Percentiles rank a stretch among this genome's conserved stretches.
Evolutionary conservation across 495 filamentous ascomycete genomes (phyloP).

Genomic region (Talaromyces stipitatus): DNA sequence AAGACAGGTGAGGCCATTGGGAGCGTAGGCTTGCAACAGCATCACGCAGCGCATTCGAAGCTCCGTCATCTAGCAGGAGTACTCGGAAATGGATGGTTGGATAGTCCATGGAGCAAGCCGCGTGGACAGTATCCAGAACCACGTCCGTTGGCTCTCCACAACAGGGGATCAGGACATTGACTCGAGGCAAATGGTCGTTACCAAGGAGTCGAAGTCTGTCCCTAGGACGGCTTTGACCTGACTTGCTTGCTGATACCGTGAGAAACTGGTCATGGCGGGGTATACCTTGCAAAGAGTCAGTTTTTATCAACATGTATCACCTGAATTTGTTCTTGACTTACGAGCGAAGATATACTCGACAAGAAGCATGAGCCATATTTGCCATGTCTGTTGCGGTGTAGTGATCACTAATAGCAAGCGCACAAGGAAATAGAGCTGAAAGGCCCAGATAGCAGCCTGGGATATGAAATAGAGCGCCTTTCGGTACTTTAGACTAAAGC

Average conservation of each 20-base stretch:
- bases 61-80: conserved; percentile 43
- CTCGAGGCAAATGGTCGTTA: conserved; percentile 21
- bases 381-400: conserved; percentile 14
- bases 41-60: conserved; percentile 23
- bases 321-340: conserved; percentile 5
- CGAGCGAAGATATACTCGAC: conserved; percentile 22
- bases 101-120: conserved; percentile 41
- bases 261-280: conserved; percentile 20
- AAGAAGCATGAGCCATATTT: conserved; percentile 22
- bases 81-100: conserved; percentile 37
- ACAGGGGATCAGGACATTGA: conserved; percentile 42
- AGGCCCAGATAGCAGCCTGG: conserved; percentile 16
- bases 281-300: conserved; percentile 8
- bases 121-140: conserved; percentile 43
- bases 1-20: conserved; percentile 34
- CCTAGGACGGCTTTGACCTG: conserved; percentile 4
- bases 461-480: conserved; percentile 16
- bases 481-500: conserved; percentile 14
- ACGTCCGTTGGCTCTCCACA: conserved; percentile 43
- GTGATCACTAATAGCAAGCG: conserved; percentile 13
- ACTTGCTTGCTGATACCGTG: conserved; percentile 13
- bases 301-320: not conserved
- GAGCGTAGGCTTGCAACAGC: conserved; percentile 17
- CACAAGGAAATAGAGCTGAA: not conserved
- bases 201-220: conserved; percentile 17